phyloP scores from a whole-genome alignment of 768 basidiomycete genomes.

The Coprinopsis marcescibilis region DNA sequence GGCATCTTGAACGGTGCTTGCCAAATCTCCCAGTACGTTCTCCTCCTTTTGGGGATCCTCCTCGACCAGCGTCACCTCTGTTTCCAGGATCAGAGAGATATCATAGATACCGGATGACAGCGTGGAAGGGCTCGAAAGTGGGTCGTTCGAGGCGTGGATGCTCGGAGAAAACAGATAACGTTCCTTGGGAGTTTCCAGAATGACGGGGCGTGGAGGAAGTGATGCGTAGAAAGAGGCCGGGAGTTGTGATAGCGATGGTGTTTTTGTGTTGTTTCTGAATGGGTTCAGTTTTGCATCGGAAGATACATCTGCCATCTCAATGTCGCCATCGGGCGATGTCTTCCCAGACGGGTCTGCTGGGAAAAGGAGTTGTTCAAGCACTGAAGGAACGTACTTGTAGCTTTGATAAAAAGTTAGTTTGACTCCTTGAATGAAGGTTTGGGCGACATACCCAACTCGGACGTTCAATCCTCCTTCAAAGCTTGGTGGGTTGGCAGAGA shows the following conservation, averaged over 20 bases:
- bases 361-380: constrained; percentile 4
- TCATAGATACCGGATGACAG: constrained; percentile 26
- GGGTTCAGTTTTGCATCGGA: not conserved
- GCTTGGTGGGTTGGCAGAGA: constrained; percentile 5
- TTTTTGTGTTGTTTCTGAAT: not conserved
- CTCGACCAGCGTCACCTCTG: constrained; percentile 24
- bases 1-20: constrained; percentile 8
- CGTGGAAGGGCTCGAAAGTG: constrained; percentile 1
- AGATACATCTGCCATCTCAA: not conserved
- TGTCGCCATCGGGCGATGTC: not conserved
- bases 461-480: constrained; percentile 1
- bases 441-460: constrained; percentile 10
- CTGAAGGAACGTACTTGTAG: constrained; percentile 5
- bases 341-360: not conserved
- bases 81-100: constrained; percentile 32
- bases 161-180: constrained; percentile 33
- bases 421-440: not conserved
- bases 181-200: constrained; percentile 37
- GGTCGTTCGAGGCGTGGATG: constrained; percentile 9
- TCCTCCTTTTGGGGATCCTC: constrained; percentile 11
- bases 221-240: constrained; percentile 2
- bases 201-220: constrained; percentile 22
- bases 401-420: not conserved
- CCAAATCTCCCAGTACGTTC: constrained; percentile 9
- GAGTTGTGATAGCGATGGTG: not conserved